Evolutionary conservation across 805 yeast genomes (phyloP), one percentile per base, ranked within the genome.

Genomic region (Saccharomyces mikatae): DNA sequence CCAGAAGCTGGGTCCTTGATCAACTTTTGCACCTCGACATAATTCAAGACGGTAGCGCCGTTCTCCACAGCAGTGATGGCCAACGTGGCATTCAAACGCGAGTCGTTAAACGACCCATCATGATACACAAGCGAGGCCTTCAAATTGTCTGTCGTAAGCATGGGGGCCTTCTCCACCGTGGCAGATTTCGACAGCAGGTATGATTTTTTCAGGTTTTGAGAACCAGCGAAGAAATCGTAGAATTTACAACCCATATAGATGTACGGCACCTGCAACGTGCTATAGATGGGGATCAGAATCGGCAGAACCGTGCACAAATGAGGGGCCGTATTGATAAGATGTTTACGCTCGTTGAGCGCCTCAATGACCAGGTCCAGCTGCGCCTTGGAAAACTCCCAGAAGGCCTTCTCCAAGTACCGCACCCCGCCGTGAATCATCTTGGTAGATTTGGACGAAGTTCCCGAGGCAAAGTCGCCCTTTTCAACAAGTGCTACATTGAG

Each of bases 361-460:
- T 89, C 96, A 62, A 87, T 85, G 59, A 89, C 96, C 64, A 89
- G 78, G 72, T 87, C 88, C 71, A 87, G 77, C 75, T 91, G 98
- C 57, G 84, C 92, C 71, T 88, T 89, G 55, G 95, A 90, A 52
- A 91, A 78, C 74, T 89, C 90, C 81, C 89, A 89, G 64, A 91
- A 82, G 44, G 97, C 97, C 76, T 91, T 91, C 71, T 91, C 98
- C 66, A 91, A 79, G 71, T 91, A 91, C 65, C 98, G 79, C 47
- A 91, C 97, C 70, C 98, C 98, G 61, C 98, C 98, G 69, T 91
- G 98, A 47, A 96, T 96, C 84, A 91, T 87, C 74, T 91, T 91
- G 50, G 98, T 91, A 14, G 96, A 87, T 65, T 90, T 87, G 36
- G 97, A 89, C 8, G 96, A 87, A 14, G 97, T 92, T 46, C 96